phyloP scores from a whole-genome alignment of 2,329 filamentous ascomycete species.

The Penicillium sp. region DNA sequence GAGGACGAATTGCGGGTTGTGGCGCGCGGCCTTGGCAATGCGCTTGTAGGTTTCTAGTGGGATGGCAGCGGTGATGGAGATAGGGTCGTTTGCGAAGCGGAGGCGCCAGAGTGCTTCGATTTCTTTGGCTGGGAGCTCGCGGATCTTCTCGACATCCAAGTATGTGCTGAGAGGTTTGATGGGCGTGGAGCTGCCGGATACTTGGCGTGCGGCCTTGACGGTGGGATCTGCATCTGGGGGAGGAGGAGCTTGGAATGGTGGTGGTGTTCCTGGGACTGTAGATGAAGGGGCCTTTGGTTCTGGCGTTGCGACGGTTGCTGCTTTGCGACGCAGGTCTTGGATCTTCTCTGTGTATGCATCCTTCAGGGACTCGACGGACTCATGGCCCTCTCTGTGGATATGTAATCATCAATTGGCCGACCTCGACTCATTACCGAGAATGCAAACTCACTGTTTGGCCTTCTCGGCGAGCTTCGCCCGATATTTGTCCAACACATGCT shows the following conservation, averaged over 20 bases:
- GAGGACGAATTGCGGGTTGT: slow-evolving; percentile 82
- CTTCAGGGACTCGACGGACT: slow-evolving; percentile 57
- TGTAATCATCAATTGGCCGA: slow-evolving; percentile 23
- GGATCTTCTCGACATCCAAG: slow-evolving; percentile 74
- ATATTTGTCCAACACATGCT: slow-evolving; percentile 74
- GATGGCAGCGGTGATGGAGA: slow-evolving; percentile 78
- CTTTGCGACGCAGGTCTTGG: slow-evolving; percentile 61
- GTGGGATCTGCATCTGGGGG: slow-evolving; percentile 33
- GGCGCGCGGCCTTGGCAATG: slow-evolving; percentile 66
- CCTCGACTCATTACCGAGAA: background rate
- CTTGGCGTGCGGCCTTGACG: slow-evolving; percentile 34
- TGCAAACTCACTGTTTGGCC: slow-evolving; percentile 56
- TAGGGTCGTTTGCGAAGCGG: slow-evolving; percentile 66
- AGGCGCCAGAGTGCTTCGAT: slow-evolving; percentile 87
- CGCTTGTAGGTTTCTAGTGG: slow-evolving; percentile 66
- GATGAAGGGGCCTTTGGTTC: slow-evolving; percentile 28
- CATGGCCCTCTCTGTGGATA: slow-evolving; percentile 56
- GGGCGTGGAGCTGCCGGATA: slow-evolving; percentile 48
- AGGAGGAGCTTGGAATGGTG: slow-evolving; percentile 35
- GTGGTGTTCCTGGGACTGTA: slow-evolving; percentile 34
- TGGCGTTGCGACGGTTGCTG: slow-evolving; percentile 52
- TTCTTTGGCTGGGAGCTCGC: slow-evolving; percentile 68
- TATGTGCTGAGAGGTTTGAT: slow-evolving; percentile 63
- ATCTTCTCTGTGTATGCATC: slow-evolving; percentile 84
- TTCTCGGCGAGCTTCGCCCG: slow-evolving; percentile 76